Evolutionary conservation across 1,284 basidiomycete species (phyloP), one percentile per base, ranked within the genome.

Genomic region (Rhodotorula sp.): DNA sequence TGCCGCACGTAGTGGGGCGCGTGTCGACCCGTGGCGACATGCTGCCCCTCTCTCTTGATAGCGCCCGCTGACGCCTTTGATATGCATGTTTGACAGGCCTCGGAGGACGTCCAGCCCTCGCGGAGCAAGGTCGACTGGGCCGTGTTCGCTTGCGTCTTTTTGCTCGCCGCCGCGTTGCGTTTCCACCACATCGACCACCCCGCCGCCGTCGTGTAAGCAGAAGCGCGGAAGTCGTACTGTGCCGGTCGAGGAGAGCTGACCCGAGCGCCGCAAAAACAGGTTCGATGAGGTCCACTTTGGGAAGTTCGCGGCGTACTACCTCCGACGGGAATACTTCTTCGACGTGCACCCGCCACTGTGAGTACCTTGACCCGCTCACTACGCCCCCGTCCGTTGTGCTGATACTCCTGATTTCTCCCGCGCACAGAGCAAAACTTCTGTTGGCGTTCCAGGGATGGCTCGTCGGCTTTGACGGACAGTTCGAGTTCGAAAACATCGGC

Each of bases 131-230:
- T 58, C 59, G 76, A 77, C 54, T 64, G 72, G 56, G 48, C 65
- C n/a, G 68, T 78, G 43, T 67, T 78, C 18, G 46, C 64, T 21
- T 47, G 65, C 59, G 70, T 79, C 39, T 67, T 72, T 29, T 21
- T 75, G 58, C 49, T 75, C 26, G 73, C 75, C 15, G 79, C 78
- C 80, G 86, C 87, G 29, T 82, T 95, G 68, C 88, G 94, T 62
- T 96, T 97, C 84, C 94, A 91, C 85, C 91, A 93, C 84, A 94
- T 97, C 82, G 91, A 90, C 80, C 89, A 93, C 80, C 94, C 94
- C 56, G 90, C 93, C 83, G 89, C 93, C 84, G 93, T 97, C 74
- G 95, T 97, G 92, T 94, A 81, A 80, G 92, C 39, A 5, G 29
- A 21, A 20, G 7, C 20, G 39, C n/a, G 12, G 21, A 12, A 6